These are phyloP conservation scores for Podospora didyma DNA, from an alignment of 495 filamentous ascomycete species.

Conservation along the genomic window DNA sequence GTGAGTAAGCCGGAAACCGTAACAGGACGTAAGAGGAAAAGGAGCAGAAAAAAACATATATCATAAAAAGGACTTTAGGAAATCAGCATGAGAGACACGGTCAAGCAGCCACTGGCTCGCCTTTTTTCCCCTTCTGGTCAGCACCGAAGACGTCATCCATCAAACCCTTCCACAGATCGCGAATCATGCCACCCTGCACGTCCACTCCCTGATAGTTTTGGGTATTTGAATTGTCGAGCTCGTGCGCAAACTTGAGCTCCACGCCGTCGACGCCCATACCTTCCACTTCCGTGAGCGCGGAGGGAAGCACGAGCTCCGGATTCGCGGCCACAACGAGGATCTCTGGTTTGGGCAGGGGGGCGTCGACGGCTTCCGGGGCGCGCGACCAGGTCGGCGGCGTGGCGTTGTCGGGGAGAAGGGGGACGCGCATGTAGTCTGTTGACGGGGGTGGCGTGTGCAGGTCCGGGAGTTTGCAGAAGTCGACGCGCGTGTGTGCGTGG, in stretches of 20 bases:
- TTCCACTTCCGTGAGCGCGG: conserved; percentile 41
- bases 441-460: conserved; percentile 23
- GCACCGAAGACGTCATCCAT: conserved; percentile 40
- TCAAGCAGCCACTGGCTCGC: neutral
- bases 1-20: too few species aligned
- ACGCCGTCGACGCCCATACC: conserved; percentile 45
- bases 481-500: conserved; percentile 25
- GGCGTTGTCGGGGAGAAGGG: conserved; percentile 43
- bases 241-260: conserved; percentile 43
- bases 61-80: too few species aligned
- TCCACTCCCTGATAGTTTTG: conserved; percentile 12
- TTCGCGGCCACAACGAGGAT: conserved; percentile 42
- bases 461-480: conserved; percentile 38
- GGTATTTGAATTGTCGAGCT: conserved; percentile 7
- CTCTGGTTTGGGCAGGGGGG: conserved; percentile 29
- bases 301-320: conserved; percentile 37
- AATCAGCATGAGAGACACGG: too few species aligned
- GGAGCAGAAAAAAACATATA: too few species aligned
- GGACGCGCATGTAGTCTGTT: conserved; percentile 36
- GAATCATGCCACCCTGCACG: conserved; percentile 35
- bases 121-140: neutral
- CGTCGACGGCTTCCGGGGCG: conserved; percentile 28
- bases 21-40: too few species aligned
- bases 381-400: conserved; percentile 9
- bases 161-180: conserved; percentile 43